Base-by-base conservation (phyloP, 2,329 filamentous ascomycete genomes). In the Boeremia lycopersici region DNA sequence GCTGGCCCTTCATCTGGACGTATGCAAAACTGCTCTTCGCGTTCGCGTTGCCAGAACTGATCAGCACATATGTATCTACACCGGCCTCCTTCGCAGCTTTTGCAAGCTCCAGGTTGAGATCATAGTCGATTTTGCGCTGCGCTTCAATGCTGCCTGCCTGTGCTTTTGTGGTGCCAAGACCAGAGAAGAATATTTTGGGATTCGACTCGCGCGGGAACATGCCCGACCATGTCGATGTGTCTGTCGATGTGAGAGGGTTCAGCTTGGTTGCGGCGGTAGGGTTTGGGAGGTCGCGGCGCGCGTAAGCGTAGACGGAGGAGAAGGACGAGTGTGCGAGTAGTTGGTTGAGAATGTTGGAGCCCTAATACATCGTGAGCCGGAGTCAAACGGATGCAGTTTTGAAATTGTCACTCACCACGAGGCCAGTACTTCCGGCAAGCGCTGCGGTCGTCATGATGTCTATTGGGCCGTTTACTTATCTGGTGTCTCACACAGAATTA, bases 41-140 rank as follows among this genome's bases (percentile, higher is more conserved):
- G 77, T 71, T 84, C n/a, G 78, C 80, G 45, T 74, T 78, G 1
- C 67, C 77, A 19, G 82, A 81, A 0, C 89, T 92, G 51, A 96
- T 82, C 60, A 96, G 86, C 19, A 97, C 89, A 69, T 89, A 96
- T 2, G 88, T 88, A 62, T 85, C 85, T 10, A 85, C 83, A 31
- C 91, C 91, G 0, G 87, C 85, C 4, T 82, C 83, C 70, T 88
- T 90, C 38, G 93, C 91, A 0, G 89, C 86, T 57, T 84, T 82
- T 3, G 90, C 92, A 23, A 96, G 81, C 61, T 88, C 87, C 43
- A 96, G 75, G 75, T 96, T 96, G 39, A 96, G 81, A 69, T 95
- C 91, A 71, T 92, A 85, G 77, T 97, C 93, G 61, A 97, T 90
- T 70, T 90, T 89, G 78, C 91, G 89, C 77, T 97, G 93, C 58